Conservation (phyloP, 805 yeast genomes). For the Zygoascus flipseniorum region DNA sequence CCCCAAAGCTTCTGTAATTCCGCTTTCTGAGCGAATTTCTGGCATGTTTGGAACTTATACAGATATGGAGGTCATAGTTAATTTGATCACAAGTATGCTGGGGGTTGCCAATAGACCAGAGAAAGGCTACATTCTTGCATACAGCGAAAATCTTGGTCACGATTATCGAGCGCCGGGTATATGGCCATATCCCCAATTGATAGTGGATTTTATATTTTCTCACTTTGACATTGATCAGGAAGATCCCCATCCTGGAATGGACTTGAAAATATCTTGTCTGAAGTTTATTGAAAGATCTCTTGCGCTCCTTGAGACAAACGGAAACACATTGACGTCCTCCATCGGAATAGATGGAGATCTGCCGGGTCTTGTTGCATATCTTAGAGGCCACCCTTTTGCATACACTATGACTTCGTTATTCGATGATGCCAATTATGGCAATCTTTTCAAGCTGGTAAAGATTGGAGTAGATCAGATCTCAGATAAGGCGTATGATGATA, state of each 20-base stretch:
- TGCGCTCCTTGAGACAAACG: conserved; percentile 31
- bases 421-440: conserved; percentile 45
- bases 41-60: conserved; percentile 42
- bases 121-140: conserved; percentile 40
- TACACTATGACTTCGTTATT: conserved; percentile 55
- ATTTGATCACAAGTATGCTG: conserved; percentile 40
- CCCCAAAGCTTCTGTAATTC: conserved; percentile 19
- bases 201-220: conserved; percentile 50
- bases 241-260: conserved; percentile 26
- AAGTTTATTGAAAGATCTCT: conserved; percentile 42
- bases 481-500: conserved; percentile 31
- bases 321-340: not conserved
- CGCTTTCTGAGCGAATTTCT: conserved; percentile 38
- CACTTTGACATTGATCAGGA: conserved; percentile 20
- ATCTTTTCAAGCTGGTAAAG: conserved; percentile 49
- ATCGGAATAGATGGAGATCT: not conserved
- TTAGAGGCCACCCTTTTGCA: conserved; percentile 64
- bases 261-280: conserved; percentile 49
- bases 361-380: conserved; percentile 34
- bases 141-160: conserved; percentile 57
- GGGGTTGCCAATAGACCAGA: conserved; percentile 21
- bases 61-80: conserved; percentile 54
- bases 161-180: conserved; percentile 57
- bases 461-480: conserved; percentile 51
- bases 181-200: conserved; percentile 71